These are phyloP conservation scores for Endotrypanum monterogeii DNA, from an alignment of 208 protist genomes.

Conservation along the genomic window DNA sequence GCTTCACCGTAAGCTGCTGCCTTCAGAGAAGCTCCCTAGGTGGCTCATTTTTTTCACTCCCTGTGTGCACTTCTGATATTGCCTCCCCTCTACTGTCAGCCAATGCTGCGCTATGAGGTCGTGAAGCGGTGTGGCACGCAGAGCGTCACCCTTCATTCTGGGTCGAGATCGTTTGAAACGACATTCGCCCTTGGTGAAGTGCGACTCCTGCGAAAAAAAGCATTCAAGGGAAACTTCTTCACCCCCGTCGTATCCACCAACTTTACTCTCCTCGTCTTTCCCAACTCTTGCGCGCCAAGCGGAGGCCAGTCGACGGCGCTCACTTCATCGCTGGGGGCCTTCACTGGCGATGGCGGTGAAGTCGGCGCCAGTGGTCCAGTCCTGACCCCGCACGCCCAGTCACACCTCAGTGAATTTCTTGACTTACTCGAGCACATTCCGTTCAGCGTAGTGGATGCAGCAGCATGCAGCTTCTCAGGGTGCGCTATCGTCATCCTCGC, in stretches of 20 bases:
- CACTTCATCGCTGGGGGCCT: background rate
- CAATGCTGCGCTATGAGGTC: constrained; percentile 27
- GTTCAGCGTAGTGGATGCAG: constrained; percentile 40
- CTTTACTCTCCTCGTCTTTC: constrained; percentile 69
- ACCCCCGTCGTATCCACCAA: constrained; percentile 76
- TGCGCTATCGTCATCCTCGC: constrained; percentile 45
- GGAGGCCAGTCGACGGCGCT: background rate
- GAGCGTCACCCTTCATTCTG: constrained; percentile 22
- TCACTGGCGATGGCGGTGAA: background rate
- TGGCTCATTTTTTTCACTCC: background rate
- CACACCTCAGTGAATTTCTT: constrained; percentile 40
- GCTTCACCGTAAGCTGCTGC: too few relatives aligned
- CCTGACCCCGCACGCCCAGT: constrained; percentile 32
- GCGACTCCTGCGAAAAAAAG: constrained; percentile 53
- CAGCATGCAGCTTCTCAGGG: constrained; percentile 59
- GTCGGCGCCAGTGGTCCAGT: background rate
- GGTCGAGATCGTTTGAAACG: background rate
- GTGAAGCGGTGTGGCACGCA: constrained; percentile 20
- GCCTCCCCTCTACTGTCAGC: background rate
- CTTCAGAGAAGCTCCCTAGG: too few relatives aligned
- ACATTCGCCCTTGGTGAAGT: constrained; percentile 41
- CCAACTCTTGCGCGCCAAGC: constrained; percentile 23
- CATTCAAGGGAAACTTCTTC: constrained; percentile 77
- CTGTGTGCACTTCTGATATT: background rate
- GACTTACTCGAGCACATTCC: constrained; percentile 18